phyloP scores from a whole-genome alignment of 306 rosid genomes.

The Mimosa pudica region DNA sequence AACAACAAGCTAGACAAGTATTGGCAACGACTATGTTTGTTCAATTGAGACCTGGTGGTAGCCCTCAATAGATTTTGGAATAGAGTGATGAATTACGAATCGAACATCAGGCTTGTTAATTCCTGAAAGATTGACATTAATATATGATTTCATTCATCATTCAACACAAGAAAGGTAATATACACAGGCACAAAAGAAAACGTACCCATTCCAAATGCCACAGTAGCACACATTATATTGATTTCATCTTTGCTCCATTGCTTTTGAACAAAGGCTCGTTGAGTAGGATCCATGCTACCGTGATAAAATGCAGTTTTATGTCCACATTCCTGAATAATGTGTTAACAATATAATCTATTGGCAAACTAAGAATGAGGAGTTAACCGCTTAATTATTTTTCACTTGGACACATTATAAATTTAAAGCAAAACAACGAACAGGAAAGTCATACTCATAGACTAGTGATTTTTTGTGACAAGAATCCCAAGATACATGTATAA shows the following conservation, averaged over 20 bases:
- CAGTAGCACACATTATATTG: constrained; percentile 92
- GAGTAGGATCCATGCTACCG: constrained; percentile 91
- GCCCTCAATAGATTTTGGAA: constrained; percentile 97
- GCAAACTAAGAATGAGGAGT: constrained; percentile 15
- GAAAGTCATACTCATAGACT: constrained; percentile 28
- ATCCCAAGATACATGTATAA: background rate
- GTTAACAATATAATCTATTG: constrained; percentile 37
- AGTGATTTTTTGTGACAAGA: constrained; percentile 7
- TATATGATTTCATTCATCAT: constrained; percentile 36
- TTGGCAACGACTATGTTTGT: constrained; percentile 16
- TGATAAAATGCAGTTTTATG: constrained; percentile 96
- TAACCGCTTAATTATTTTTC: constrained; percentile 11
- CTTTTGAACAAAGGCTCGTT: constrained; percentile 81
- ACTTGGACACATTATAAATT: constrained; percentile 14
- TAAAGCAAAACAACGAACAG: constrained; percentile 8
- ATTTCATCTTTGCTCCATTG: constrained; percentile 99
- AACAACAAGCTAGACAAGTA: constrained; percentile 16
- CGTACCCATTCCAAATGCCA: constrained; percentile 99
- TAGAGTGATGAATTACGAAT: constrained; percentile 95
- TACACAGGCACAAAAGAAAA: constrained; percentile 40
- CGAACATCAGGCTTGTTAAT: constrained; percentile 99
- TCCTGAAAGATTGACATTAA: constrained; percentile 61
- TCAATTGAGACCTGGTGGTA: constrained; percentile 80
- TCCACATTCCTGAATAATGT: constrained; percentile 77
- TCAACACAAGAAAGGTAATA: constrained; percentile 33